Base-by-base conservation (phyloP, 2,329 filamentous ascomycete genomes). In the Didymella exigua region DNA sequence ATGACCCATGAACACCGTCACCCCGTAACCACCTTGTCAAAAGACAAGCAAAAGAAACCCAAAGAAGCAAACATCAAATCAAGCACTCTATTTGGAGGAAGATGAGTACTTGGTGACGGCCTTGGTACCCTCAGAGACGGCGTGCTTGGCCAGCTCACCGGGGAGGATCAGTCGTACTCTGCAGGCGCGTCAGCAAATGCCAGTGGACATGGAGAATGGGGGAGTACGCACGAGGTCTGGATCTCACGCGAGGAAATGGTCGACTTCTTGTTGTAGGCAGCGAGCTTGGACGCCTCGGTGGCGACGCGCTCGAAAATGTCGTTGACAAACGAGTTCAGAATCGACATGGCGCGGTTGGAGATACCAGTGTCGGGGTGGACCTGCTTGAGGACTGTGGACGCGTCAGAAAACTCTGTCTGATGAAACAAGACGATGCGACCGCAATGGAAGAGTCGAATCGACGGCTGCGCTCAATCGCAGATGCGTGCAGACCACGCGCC, bases 211-310 rank as follows among this genome's bases (percentile, higher is more conserved):
- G 10, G 33, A n/a, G 18, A 4, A 24, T 9, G 16, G 1, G 13
- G 6, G 21, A 19, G 49, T 37, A 81, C 84, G 66, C 79, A 87
- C 80, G 95, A 97, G 71, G 95, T 99, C 86, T 99, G 95, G 77
- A 99, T 99, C 84, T 99, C 95, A 76, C 95, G 90, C 68, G 95
- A 98, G 49, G 93, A 98, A 82, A 99, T 99, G 78, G 95, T 99
- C 46, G 93, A 98, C 87, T 99, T 99, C 90, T 98, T 99, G 89
- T 99, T 99, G 86, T 99, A 99, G 63, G 95, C 95, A 70, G 95
- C 95, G 60, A 99, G 89, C 89, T 99, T 99, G 78, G 91, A 96
- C 47, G 95, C 95, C 82, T 99, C 95, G 56, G 95, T 97, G 65
- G 95, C 95, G 70, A 99, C 93, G 72, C 95, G 93, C 89, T 99